These are phyloP conservation scores for Lepidium africanum DNA, from an alignment of 345 rosid genomes.

Conservation along the genomic window DNA sequence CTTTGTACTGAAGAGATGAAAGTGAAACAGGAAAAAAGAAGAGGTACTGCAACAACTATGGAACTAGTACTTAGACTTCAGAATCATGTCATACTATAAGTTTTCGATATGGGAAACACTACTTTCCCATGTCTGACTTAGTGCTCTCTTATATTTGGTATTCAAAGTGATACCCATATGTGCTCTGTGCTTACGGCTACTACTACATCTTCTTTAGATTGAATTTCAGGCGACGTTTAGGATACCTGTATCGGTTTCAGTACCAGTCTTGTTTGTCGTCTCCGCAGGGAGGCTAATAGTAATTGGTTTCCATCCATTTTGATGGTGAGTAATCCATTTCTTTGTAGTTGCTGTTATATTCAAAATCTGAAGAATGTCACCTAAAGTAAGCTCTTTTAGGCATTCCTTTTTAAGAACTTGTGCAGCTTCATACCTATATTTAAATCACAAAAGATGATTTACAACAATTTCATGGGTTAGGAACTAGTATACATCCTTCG, in stretches of 20 bases:
- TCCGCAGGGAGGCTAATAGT: constrained; percentile 37
- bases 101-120: background rate
- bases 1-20: background rate
- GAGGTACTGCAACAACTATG: background rate
- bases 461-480: background rate
- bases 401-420: constrained; percentile 47
- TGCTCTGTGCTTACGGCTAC: background rate
- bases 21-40: background rate
- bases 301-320: constrained; percentile 77
- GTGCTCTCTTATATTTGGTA: background rate
- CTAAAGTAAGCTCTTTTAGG: constrained; percentile 52
- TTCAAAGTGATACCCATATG: constrained; percentile 2
- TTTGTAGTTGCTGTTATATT: constrained; percentile 45
- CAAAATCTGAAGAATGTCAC: constrained; percentile 60
- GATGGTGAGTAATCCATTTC: constrained; percentile 66
- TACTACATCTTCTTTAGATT: constrained; percentile 3
- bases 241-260: constrained; percentile 19
- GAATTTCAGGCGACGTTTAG: constrained; percentile 9
- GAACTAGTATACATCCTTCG: background rate
- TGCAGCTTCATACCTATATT: constrained; percentile 75
- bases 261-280: constrained; percentile 19
- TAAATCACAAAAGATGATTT: background rate
- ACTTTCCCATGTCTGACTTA: constrained; percentile 26
- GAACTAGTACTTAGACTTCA: background rate
- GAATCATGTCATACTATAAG: no score